Percentiles rank a stretch among this genome's conserved stretches.
These are phyloP conservation scores for Aspergillus hancockii DNA, from an alignment of 495 filamentous ascomycete species.

Conservation along the genomic window DNA sequence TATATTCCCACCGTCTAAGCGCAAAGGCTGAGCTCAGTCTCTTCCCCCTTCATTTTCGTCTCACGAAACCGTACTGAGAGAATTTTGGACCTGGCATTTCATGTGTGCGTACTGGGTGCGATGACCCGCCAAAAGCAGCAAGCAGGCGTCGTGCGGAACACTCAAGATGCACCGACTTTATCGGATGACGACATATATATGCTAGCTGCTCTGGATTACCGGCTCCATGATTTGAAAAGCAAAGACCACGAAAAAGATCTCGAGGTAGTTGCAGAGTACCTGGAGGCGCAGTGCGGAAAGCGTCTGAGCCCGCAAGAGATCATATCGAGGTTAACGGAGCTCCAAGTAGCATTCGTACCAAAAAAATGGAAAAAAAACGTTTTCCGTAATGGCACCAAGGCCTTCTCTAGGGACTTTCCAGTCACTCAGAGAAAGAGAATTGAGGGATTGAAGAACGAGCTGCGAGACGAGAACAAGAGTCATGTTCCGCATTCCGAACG, in stretches of 20 bases:
- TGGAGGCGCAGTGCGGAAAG: background rate
- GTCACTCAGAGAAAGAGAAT: background rate
- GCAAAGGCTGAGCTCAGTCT: background rate
- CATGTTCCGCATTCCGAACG: background rate
- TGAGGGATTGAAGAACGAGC: background rate
- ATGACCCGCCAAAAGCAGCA: background rate
- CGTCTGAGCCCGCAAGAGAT: background rate
- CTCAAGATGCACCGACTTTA: background rate
- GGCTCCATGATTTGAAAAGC: background rate
- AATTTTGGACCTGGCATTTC: background rate
- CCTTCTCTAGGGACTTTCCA: background rate
- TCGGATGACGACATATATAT: background rate
- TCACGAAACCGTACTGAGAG: background rate
- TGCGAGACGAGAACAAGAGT: background rate
- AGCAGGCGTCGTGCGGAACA: background rate
- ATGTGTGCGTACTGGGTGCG: background rate
- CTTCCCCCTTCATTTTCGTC: background rate
- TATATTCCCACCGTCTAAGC: too few species aligned
- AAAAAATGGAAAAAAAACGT: background rate
- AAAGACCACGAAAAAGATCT: background rate
- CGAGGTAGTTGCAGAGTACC: background rate
- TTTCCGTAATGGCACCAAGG: background rate
- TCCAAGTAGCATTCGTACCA: background rate
- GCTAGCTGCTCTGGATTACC: background rate
- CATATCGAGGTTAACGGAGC: background rate